A percentile compares a stretch with the other conserved stretches of the same genome.
Evolutionary conservation across 1,284 basidiomycete genomes (phyloP).

Genomic region (Irpex sp.): DNA sequence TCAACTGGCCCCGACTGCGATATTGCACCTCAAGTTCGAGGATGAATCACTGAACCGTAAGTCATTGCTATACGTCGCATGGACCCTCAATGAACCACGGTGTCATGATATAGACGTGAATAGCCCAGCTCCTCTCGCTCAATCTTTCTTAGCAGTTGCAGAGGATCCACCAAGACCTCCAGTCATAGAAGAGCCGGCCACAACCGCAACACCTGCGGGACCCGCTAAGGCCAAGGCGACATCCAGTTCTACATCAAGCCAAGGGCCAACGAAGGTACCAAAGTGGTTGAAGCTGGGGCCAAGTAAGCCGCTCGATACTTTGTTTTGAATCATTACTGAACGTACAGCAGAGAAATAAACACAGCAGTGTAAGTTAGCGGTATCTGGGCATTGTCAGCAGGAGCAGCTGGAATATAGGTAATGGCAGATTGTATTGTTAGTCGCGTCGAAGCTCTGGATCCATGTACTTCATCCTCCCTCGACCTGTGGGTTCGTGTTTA

Average conservation of each 20-base stretch:
- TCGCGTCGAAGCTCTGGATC: slow-evolving; percentile 14
- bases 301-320: slow-evolving; percentile 17
- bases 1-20: slow-evolving; percentile 75
- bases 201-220: slow-evolving; percentile 4
- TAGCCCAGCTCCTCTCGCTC: slow-evolving; percentile 63
- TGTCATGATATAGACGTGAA: slow-evolving; percentile 21
- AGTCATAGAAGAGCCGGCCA: slow-evolving; percentile 20
- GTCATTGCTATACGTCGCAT: slow-evolving; percentile 14
- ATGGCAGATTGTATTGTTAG: neutral
- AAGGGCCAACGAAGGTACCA: slow-evolving; percentile 53
- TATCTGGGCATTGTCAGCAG: too few species aligned
- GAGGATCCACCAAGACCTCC: slow-evolving; percentile 58
- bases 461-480: slow-evolving; percentile 19
- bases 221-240: slow-evolving; percentile 16
- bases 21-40: slow-evolving; percentile 74
- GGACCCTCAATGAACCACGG: neutral
- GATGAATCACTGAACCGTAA: slow-evolving; percentile 70
- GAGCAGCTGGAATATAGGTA: neutral
- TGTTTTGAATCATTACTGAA: neutral
- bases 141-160: slow-evolving; percentile 50
- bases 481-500: slow-evolving; percentile 7
- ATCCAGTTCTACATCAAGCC: slow-evolving; percentile 21
- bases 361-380: too few species aligned
- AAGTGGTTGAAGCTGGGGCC: slow-evolving; percentile 65
- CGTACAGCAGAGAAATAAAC: slow-evolving; percentile 4